Conservation (phyloP, 2,329 filamentous ascomycete species). For the Beauveria brongniartii region DNA sequence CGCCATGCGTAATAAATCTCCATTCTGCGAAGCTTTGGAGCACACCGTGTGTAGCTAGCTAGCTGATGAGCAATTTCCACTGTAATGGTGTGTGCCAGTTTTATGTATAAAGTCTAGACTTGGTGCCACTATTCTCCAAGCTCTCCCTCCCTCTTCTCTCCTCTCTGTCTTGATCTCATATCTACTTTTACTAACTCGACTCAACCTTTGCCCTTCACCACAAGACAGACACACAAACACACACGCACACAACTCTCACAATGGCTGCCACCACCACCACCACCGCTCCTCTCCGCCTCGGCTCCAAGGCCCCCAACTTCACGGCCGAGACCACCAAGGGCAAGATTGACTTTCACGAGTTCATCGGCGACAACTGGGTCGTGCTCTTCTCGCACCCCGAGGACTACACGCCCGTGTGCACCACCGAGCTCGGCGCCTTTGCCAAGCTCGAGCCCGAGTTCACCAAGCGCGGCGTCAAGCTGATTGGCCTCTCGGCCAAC, state of each 20-base stretch:
- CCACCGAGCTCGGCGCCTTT: constrained; percentile 89
- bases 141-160: not conserved
- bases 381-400: constrained; percentile 80
- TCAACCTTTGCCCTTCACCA: not conserved
- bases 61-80: constrained; percentile 5
- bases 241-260: not conserved
- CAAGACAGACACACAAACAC: constrained; percentile 1
- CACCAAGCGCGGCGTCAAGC: constrained; percentile 76
- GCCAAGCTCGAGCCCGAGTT: constrained; percentile 86
- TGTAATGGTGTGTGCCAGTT: not conserved
- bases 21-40: not conserved
- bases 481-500: constrained; percentile 86
- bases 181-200: not conserved
- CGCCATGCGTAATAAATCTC: not conserved
- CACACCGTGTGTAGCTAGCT: not conserved
- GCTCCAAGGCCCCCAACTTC: constrained; percentile 70
- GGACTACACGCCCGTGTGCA: constrained; percentile 94
- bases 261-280: constrained; percentile 24
- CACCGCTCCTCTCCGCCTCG: constrained; percentile 48
- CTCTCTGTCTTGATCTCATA: not conserved
- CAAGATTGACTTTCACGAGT: constrained; percentile 75
- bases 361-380: constrained; percentile 70
- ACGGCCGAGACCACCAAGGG: constrained; percentile 71
- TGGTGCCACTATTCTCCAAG: not conserved
- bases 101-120: not conserved